Conservation (phyloP, 805 yeast genomes). For the Debaryomyces castellii region DNA sequence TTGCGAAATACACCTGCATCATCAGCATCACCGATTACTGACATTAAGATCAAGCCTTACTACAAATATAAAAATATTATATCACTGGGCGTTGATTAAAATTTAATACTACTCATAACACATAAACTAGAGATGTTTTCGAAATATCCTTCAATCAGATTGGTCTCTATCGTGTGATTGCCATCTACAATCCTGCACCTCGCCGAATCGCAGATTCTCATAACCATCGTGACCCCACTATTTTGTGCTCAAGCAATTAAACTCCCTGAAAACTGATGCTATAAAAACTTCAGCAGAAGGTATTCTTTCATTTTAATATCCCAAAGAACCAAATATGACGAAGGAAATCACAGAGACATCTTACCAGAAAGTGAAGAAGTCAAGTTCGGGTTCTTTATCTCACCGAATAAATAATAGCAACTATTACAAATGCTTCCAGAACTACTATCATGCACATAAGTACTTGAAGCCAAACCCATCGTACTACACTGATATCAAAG, state of each 20-base stretch:
- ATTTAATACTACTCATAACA: background rate
- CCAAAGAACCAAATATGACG: background rate
- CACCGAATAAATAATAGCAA: constrained; percentile 7
- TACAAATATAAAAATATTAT: too few relatives aligned
- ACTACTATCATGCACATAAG: constrained; percentile 40
- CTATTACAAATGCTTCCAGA: constrained; percentile 37
- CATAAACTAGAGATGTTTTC: too few relatives aligned
- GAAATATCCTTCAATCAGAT: too few relatives aligned
- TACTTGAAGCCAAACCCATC: constrained; percentile 36
- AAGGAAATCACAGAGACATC: background rate
- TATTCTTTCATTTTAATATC: background rate
- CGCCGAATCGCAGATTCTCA: background rate
- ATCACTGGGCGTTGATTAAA: too few relatives aligned
- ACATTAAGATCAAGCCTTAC: too few relatives aligned
- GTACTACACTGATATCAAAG: constrained; percentile 30
- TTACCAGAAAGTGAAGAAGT: background rate
- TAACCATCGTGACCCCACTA: constrained; percentile 2
- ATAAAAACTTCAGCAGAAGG: background rate
- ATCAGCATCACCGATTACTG: too few relatives aligned
- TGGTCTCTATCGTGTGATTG: background rate
- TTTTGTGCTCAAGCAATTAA: constrained; percentile 1
- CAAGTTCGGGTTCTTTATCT: background rate
- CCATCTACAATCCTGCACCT: background rate
- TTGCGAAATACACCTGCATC: too few relatives aligned
- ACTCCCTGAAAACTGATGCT: background rate